A percentile compares a stretch with the other conserved stretches of the same genome.
These are phyloP conservation scores for Parsonsia alboflavescens DNA, from an alignment of 257 asterid species.

Conservation along the genomic window DNA sequence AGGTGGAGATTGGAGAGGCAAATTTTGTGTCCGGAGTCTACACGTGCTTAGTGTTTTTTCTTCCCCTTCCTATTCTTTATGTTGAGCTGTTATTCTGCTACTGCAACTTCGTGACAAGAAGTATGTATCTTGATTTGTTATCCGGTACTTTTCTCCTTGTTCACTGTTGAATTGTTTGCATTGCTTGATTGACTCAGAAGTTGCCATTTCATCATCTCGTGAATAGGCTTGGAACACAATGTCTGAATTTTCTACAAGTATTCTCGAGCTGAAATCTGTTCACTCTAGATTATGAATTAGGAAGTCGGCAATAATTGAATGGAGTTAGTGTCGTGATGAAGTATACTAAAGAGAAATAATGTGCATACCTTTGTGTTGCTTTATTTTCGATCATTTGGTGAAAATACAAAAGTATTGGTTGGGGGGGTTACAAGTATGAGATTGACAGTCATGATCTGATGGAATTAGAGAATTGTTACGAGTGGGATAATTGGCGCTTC, in stretches of 20 bases:
- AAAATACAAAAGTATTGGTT: too few species aligned
- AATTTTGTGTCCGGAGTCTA: background rate
- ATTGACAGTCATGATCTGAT: too few species aligned
- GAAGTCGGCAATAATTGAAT: background rate
- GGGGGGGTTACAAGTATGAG: too few species aligned
- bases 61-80: background rate
- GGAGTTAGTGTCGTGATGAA: background rate
- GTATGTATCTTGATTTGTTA: background rate
- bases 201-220: background rate
- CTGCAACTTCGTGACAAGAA: background rate
- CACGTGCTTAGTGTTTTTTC: background rate
- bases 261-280: background rate
- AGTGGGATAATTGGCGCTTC: too few species aligned
- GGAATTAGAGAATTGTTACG: too few species aligned
- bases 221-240: background rate
- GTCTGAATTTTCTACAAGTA: background rate
- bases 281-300: background rate
- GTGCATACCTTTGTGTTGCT: background rate
- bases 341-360: background rate
- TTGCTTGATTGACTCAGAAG: background rate
- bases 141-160: background rate
- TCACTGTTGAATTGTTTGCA: background rate
- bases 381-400: too few species aligned
- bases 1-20: background rate
- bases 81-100: background rate